phyloP scores from a whole-genome alignment of 2,329 filamentous ascomycete genomes.

The Aspergillus pseudoglaucus region DNA sequence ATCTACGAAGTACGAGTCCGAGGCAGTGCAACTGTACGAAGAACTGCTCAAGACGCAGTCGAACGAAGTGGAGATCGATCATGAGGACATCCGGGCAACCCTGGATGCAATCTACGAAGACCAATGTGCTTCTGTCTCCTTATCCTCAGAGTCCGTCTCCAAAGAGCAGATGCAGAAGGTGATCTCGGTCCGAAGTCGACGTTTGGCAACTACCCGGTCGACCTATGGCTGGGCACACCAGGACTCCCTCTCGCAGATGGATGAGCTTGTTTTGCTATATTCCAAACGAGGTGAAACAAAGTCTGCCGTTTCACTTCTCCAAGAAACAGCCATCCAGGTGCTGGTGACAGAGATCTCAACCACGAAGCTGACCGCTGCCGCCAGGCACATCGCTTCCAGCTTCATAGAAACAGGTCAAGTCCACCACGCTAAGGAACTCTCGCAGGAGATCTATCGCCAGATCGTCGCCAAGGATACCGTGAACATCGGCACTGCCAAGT shows the following conservation, averaged over 20 bases:
- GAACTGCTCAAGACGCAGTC: slow-evolving; percentile 29
- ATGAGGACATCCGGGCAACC: slow-evolving; percentile 26
- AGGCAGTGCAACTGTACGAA: slow-evolving; percentile 33
- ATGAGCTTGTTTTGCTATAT: slow-evolving; percentile 31
- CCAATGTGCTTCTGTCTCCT: slow-evolving; percentile 20
- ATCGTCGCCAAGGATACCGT: slow-evolving; percentile 31
- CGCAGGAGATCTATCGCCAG: slow-evolving; percentile 35
- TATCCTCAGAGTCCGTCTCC: slow-evolving; percentile 12
- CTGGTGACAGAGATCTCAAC: slow-evolving; percentile 27
- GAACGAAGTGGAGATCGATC: slow-evolving; percentile 23
- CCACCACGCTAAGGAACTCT: slow-evolving; percentile 26
- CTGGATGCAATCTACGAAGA: slow-evolving; percentile 36
- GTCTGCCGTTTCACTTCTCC: slow-evolving; percentile 25
- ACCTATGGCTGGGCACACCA: slow-evolving; percentile 35
- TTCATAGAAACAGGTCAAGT: slow-evolving; percentile 31
- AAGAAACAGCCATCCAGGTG: slow-evolving; percentile 27
- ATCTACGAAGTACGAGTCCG: slow-evolving; percentile 28
- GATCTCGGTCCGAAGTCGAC: slow-evolving; percentile 25
- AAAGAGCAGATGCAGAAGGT: slow-evolving; percentile 24
- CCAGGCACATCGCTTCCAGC: slow-evolving; percentile 29
- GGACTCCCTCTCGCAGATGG: slow-evolving; percentile 31
- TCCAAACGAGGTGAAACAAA: slow-evolving; percentile 28
- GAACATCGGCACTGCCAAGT: slow-evolving; percentile 18
- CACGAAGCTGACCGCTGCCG: slow-evolving; percentile 26
- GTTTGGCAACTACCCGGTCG: slow-evolving; percentile 23